phyloP scores from a whole-genome alignment of 257 asterid genomes.

The Voacanga thouarsii region DNA sequence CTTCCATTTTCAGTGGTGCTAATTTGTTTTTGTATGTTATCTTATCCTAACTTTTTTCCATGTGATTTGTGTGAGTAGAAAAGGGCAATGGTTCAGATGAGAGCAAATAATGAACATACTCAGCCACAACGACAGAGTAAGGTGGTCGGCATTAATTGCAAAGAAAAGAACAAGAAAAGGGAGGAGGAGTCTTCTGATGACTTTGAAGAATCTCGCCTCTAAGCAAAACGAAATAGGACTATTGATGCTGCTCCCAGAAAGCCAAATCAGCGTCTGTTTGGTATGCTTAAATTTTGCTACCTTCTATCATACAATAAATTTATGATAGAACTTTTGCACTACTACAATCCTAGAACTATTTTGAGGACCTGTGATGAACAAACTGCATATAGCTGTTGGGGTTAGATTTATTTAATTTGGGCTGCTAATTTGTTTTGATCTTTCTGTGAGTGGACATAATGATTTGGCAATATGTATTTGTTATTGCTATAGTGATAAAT shows the following conservation, averaged over 20 bases:
- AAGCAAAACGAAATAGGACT: no score
- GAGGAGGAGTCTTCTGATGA: constrained; percentile 85
- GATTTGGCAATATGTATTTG: no score
- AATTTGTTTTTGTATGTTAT: neutral
- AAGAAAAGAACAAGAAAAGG: constrained; percentile 35
- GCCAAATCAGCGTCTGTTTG: no score
- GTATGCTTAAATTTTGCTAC: no score
- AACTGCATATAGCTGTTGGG: no score
- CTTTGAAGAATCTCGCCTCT: constrained; percentile 61
- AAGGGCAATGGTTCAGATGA: constrained; percentile 68
- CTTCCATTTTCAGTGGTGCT: neutral
- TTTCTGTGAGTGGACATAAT: constrained; percentile 44
- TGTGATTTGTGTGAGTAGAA: constrained; percentile 70
- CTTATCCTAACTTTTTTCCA: constrained; percentile 30
- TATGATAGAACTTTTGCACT: no score
- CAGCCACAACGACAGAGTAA: constrained; percentile 15
- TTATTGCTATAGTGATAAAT: constrained; percentile 22
- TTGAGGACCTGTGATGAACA: no score
- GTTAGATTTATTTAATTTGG: no score
- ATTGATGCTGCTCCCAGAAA: no score
- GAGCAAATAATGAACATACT: constrained; percentile 29
- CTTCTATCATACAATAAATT: no score
- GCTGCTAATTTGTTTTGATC: constrained; percentile 55
- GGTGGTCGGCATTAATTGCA: constrained; percentile 25
- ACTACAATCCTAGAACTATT: no score